Evolutionary conservation across 2,329 filamentous ascomycete species (phyloP), one percentile per base, ranked within the genome.

Genomic region (Endoconidiophora polonica): DNA sequence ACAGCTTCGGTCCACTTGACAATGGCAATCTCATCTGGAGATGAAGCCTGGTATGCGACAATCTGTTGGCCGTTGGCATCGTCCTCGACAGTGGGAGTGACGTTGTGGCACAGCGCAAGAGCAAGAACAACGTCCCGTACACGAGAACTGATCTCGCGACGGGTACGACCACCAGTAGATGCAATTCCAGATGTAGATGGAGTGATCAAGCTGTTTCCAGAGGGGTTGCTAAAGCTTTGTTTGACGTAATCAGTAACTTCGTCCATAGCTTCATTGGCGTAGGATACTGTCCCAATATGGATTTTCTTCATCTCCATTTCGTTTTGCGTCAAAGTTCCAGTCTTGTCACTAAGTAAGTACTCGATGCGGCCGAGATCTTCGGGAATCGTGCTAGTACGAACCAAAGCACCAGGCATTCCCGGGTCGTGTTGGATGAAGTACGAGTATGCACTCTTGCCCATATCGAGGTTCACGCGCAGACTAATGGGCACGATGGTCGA

Each of bases 241-340:
- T 75, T 79, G 46, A 98, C 76, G 61, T 94, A 95, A 0, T 83
- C 76, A 10, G 78, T 70, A 10, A 98, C 91, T 66, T 98, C 93
- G 57, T 96, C 91, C 91, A 98, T 98, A 7, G 91, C 90, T 61
- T 98, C 91, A 58, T 94, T 94, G 33, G 90, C 91, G 60, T 98
- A 98, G 1, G 90, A 96, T 1, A 96, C 91, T 7, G 91, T 98
- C 7, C 93, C 91, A 48, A 98, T 86, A 59, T 98, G 93, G 4
- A 98, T 90, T 66, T 98, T 98, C 62, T 93, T 94, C 74, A 98
- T 82, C 60, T 95, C 90, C 88, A 95, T 95, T 60, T 94, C 86
- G 59, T 98, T 98, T 58, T 96, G 87, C 0, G 91, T 98, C 53
- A 98, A 65, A 1, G 91, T 98, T n/a, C 91, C 91, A 0, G 91